phyloP scores from a whole-genome alignment of 1,284 basidiomycete species.

The Cystobasidium sp. region DNA sequence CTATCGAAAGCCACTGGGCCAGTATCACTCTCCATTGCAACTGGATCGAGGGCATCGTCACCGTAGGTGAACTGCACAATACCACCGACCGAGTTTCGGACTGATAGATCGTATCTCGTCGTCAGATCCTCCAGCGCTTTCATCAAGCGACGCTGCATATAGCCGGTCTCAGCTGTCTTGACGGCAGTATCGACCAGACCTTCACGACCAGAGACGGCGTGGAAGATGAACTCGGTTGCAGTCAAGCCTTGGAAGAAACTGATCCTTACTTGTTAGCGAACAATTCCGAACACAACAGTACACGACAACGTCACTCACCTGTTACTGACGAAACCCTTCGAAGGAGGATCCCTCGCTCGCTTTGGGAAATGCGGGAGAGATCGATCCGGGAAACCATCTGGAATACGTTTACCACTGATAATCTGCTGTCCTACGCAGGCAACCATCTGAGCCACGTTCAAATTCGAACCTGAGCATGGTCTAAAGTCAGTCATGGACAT shows the following conservation, averaged over 20 bases:
- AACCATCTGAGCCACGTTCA: slow-evolving; percentile 99
- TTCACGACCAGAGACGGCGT: slow-evolving; percentile 98
- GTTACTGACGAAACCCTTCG: slow-evolving; percentile 97
- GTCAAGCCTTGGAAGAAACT: slow-evolving; percentile 91
- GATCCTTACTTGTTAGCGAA: not conserved
- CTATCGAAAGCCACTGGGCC: slow-evolving; percentile 88
- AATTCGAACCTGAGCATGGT: slow-evolving; percentile 80
- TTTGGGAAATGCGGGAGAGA: slow-evolving; percentile 98
- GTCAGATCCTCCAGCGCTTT: slow-evolving; percentile 97
- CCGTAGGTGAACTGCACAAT: slow-evolving; percentile 99
- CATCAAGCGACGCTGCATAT: slow-evolving; percentile 99
- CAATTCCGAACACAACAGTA: no score
- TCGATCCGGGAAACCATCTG: slow-evolving; percentile 98
- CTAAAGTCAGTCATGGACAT: slow-evolving; percentile 5
- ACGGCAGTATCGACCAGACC: slow-evolving; percentile 99
- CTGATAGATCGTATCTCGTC: slow-evolving; percentile 95
- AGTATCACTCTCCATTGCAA: slow-evolving; percentile 86
- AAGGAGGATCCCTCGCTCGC: slow-evolving; percentile 94
- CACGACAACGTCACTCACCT: slow-evolving; percentile 54
- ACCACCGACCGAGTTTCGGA: slow-evolving; percentile 91
- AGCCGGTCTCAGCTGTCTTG: slow-evolving; percentile 99
- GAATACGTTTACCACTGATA: slow-evolving; percentile 96
- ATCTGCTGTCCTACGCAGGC: slow-evolving; percentile 99
- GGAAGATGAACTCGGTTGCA: slow-evolving; percentile 97
- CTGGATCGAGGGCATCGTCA: slow-evolving; percentile 96